Evolutionary conservation across 345 rosid genomes (phyloP), one percentile per base, ranked within the genome.

Genomic region (Chamaenerion angustifolium): DNA sequence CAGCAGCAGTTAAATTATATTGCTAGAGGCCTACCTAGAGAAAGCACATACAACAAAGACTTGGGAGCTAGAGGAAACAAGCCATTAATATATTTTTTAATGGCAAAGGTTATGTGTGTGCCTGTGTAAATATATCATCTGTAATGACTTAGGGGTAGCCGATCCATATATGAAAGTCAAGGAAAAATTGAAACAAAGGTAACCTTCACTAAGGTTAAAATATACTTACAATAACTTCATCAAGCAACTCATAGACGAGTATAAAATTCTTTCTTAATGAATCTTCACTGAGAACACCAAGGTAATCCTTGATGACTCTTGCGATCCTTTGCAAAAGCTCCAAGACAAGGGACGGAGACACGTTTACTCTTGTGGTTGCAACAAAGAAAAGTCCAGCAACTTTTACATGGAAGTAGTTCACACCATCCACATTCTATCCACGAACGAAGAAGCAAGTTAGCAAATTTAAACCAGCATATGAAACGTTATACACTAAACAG

Each of bases 301-400:
- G 87, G 56, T 92, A 92, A 66, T 88, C 99, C 64, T 92, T 92
- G 65, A 88, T 88, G 53, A 92, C 99, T 23, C 96, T 89, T 25
- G 99, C 95, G 15, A 84, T 73, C 76, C 99, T 80, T 72, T 92
- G 96, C 35, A 92, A 68, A 66, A 92, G 90, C 81, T 92, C 99
- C 95, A 92, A 61, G 51, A 85, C 88, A 56, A 92, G 84, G 61
- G 99, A 84, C 19, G 99, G 96, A 19, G 99, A 82, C 43, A 76
- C 74, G 11, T 92, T 92, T 52, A 85, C 81, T 62, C 99, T 80
- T 8, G 96, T 88, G 49, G 99, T 92, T 11, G 99, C 96, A 37
- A 88, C 99, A 61, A 92, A 92, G 53, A 84, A 64, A 4, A 92
- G 68, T 43, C 99, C 96, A 61, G 80, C 95, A 48, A 92, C 94